phyloP scores from a whole-genome alignment of 331 rosid genomes.

The Dryas integrifolia region DNA sequence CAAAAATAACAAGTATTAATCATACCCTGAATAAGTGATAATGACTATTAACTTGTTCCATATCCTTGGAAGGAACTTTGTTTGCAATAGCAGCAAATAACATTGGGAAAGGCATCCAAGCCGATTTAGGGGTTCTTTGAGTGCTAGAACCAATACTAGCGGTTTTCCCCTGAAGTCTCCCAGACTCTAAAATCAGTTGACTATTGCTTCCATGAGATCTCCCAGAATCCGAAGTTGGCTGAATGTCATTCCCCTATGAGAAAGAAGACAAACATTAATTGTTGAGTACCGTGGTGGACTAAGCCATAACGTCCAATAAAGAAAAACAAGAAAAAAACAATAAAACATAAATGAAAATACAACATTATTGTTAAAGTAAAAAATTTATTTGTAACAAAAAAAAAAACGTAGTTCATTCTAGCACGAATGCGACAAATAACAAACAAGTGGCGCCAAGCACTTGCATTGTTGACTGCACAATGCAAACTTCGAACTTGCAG shows the following conservation, averaged over 20 bases:
- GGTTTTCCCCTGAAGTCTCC: conserved; percentile 40
- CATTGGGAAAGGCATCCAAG: conserved; percentile 77
- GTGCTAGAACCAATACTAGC: conserved; percentile 36
- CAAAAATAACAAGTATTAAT: conserved; percentile 10
- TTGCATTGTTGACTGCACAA: background rate
- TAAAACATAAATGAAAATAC: background rate
- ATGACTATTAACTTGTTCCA: conserved; percentile 46
- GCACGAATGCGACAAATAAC: background rate
- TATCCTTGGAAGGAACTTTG: conserved; percentile 42
- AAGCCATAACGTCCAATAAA: background rate
- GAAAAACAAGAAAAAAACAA: background rate
- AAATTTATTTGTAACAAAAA: background rate
- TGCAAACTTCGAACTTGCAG: too few relatives aligned
- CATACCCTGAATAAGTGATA: conserved; percentile 62
- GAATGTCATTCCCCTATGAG: conserved; percentile 31
- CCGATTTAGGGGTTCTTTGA: conserved; percentile 58
- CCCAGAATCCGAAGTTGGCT: conserved; percentile 32
- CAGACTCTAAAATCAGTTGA: conserved; percentile 29
- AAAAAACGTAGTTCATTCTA: background rate
- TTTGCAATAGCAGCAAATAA: conserved; percentile 61
- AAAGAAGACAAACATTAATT: background rate
- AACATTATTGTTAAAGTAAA: background rate
- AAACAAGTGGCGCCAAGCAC: background rate
- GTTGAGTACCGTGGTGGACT: background rate
- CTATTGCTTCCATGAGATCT: conserved; percentile 33